Conservation (phyloP, 1,139 yeast genomes). For the Hemisphaericaspora xylofermentans region DNA sequence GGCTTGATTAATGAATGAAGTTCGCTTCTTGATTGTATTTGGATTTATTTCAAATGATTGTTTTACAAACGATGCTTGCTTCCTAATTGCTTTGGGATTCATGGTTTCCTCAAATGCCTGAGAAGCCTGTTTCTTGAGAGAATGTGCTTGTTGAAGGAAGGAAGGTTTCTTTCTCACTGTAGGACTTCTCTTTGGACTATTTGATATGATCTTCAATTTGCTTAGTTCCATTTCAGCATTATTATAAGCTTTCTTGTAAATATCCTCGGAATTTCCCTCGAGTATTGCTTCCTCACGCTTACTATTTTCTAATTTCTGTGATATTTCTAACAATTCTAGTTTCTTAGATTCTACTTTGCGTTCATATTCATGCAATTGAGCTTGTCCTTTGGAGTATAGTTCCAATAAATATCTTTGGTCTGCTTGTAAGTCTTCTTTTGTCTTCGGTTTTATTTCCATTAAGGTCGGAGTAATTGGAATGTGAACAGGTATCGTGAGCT, state of each 20-base stretch:
- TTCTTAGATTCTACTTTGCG: constrained; percentile 22
- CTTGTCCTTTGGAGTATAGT: constrained; percentile 23
- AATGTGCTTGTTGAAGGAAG: constrained; percentile 1
- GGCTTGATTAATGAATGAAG: constrained; percentile 10
- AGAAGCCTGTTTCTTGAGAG: constrained; percentile 7
- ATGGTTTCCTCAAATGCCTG: constrained; percentile 7
- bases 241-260: constrained; percentile 11
- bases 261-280: constrained; percentile 7
- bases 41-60: neutral
- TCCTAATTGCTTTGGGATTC: neutral
- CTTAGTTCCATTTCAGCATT: constrained; percentile 13
- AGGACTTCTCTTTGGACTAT: neutral
- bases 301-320: constrained; percentile 18
- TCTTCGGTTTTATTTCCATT: constrained; percentile 1
- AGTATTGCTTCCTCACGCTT: constrained; percentile 12
- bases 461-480: constrained; percentile 13
- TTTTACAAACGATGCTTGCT: constrained; percentile 1
- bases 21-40: constrained; percentile 8
- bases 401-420: constrained; percentile 15
- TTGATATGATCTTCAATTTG: constrained; percentile 5
- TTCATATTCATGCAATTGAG: constrained; percentile 25
- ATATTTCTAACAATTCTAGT: constrained; percentile 30
- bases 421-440: constrained; percentile 9
- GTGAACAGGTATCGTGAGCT: constrained; percentile 17
- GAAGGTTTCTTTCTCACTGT: constrained; percentile 4